Percentiles rank a stretch among this genome's conserved stretches.
Evolutionary conservation across 2,329 filamentous ascomycete genomes (phyloP).

Genomic region (Aspergillus fischeri): DNA sequence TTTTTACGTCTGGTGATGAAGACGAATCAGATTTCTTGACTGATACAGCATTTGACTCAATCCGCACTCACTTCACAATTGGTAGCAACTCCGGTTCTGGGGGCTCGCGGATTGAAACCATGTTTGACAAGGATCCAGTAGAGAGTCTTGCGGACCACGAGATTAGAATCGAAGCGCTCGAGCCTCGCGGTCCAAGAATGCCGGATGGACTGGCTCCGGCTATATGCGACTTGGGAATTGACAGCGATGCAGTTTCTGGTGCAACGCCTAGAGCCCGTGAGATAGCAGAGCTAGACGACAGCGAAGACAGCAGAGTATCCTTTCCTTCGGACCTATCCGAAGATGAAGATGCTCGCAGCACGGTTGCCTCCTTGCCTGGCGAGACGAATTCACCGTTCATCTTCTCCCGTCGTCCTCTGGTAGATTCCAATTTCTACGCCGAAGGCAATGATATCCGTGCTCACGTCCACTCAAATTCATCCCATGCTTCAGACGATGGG

Average conservation of each 20-base stretch:
- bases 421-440: background rate
- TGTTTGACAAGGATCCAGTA: conserved; percentile 55
- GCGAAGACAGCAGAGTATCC: conserved; percentile 13
- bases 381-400: conserved; percentile 11
- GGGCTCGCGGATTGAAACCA: conserved; percentile 58
- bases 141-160: conserved; percentile 37
- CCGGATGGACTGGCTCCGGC: conserved; percentile 22
- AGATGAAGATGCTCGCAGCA: conserved; percentile 24
- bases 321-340: conserved; percentile 23
- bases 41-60: conserved; percentile 60
- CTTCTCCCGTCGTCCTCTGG: background rate
- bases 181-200: conserved; percentile 44
- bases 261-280: conserved; percentile 11
- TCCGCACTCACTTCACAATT: conserved; percentile 56
- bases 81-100: conserved; percentile 50
- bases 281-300: conserved; percentile 10
- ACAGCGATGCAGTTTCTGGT: conserved; percentile 8
- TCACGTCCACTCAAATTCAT: background rate
- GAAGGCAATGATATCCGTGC: conserved; percentile 5
- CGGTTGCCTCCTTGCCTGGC: conserved; percentile 25
- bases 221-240: conserved; percentile 18
- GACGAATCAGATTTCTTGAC: conserved; percentile 60
- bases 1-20: conserved; percentile 55
- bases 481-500: conserved; percentile 2
- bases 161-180: conserved; percentile 45